These are phyloP conservation scores for Microcos paniculata DNA, from an alignment of 345 rosid species.

Conservation along the genomic window DNA sequence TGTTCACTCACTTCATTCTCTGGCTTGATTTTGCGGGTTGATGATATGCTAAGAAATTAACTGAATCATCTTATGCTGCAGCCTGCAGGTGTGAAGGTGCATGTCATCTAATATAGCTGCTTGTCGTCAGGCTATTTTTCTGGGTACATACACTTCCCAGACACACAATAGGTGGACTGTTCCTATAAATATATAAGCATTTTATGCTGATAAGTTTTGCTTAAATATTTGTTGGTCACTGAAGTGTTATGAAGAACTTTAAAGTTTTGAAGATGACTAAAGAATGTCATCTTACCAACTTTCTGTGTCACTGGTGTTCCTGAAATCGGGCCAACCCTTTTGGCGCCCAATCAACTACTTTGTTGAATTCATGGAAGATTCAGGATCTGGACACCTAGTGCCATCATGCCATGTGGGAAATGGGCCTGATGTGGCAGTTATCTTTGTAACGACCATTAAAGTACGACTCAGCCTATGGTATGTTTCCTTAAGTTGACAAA, in stretches of 20 bases:
- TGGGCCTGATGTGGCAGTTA: constrained; percentile 11
- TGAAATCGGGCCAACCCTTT: background rate
- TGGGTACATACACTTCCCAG: background rate
- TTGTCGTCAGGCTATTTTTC: background rate
- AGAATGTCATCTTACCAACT: background rate
- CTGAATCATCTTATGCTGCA: background rate
- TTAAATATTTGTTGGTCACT: background rate
- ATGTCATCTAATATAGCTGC: background rate
- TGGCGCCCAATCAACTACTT: background rate
- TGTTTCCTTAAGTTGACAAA: background rate
- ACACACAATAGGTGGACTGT: background rate
- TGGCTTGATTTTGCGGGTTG: background rate
- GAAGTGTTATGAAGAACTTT: background rate
- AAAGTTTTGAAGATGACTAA: background rate
- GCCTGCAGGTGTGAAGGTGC: background rate
- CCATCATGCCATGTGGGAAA: constrained; percentile 8
- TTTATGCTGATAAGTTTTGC: background rate
- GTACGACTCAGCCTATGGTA: background rate
- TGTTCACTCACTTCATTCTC: background rate
- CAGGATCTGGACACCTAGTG: background rate
- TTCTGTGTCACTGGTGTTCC: background rate
- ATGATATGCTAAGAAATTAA: background rate
- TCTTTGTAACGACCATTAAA: background rate
- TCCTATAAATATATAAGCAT: background rate
- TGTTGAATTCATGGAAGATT: background rate